Base-by-base conservation (phyloP, 306 rosid species). In the Corylus americana region DNA sequence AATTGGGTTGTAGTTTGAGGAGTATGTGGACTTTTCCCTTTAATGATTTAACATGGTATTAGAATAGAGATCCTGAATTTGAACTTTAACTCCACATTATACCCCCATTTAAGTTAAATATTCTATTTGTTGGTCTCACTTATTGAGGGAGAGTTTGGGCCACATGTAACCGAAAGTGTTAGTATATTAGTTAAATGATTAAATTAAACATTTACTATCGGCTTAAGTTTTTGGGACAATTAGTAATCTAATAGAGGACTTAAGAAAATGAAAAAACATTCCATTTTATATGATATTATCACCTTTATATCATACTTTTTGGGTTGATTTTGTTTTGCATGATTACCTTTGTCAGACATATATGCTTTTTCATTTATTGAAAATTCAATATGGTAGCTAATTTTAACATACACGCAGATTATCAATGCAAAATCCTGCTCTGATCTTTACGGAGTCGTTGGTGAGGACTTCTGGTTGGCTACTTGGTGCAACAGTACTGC, bases 401-500 rank as follows among this genome's bases (percentile, higher is more conserved):
- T 62, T 5, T 77, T 22, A 31, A 69, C 17, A 77, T 79, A 62
- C 59, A 22, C 86, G 88, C 95, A 95, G 98, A 83, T 95, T 81
- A 75, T 85, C 91, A 77, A 78, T 73, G 97, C 94, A 81, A 93
- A 89, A 83, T 91, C 98, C 39, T 93, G 98, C 84, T 83, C 92
- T 81, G 98, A 95, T 85, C 93, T 95, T 74, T 87, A 91, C 77
- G 83, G 77, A 69, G 83, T 79, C 82, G 89, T 95, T 58, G 98
- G 98, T 29, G 96, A 92, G 88, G 98, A 92, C 84, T 95, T 95
- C 83, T 92, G 98, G 98, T 74, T 91, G 83, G 89, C 97, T 78
- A 92, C 97, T 44, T 87, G 98, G 98, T 95, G 98, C 91, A 84
- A 89, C 87, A 95, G 98, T 83, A 79, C 90, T 81, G 98, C 94